Base-by-base conservation (phyloP, 208 protist species). In the Blastocrithidia nonstop region DNA sequence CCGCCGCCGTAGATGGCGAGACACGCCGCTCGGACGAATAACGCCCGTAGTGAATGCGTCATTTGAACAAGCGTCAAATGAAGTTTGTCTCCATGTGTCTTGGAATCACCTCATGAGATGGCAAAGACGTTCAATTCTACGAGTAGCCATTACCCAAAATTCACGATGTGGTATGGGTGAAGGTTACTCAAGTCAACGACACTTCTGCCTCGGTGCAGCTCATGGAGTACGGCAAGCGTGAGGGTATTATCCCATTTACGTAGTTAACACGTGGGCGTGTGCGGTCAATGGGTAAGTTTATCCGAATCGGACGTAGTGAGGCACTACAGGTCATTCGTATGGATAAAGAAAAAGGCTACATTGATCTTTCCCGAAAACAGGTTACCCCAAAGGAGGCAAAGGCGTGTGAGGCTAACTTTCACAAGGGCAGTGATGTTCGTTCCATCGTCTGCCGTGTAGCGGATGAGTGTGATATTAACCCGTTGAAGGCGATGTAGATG, bases 281-380 rank as follows among this genome's bases (percentile, higher is more conserved):
- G 58, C 89, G 97, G 50, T 98, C 96, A 1, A 95, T 99, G 63
- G 93, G 95, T 44, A 98, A 98, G 66, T 68, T 98, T n/a, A 97
- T 99, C 41, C 94, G 96, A 56, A 96, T 99, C 13, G 97, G 96
- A 19, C 70, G 78, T 17, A 81, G 76, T 29, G 97, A 99, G 64
- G 88, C 93, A 27, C 90, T 96, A 2, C 81, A 98, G 52, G 97
- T 99, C 8, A 80, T 99, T 37, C 88, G 97, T 62, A 97, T 99
- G 37, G 98, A 99, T 62, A 83, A 90, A 57, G 96, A 98, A 26
- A 99, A 99, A 59, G 91, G 97, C 21, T 99, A 98, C 57, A 98
- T 99, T 68, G 96, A 99, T 81, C 63, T 99, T 3, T 98, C 95
- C 7, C 98, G 98, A 68, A 92, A 97, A 59, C 68, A 79, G 28